Evolutionary conservation across 305 asterid genomes (phyloP), one percentile per base, ranked within the genome.

Genomic region (Fraxinus angustifolia): DNA sequence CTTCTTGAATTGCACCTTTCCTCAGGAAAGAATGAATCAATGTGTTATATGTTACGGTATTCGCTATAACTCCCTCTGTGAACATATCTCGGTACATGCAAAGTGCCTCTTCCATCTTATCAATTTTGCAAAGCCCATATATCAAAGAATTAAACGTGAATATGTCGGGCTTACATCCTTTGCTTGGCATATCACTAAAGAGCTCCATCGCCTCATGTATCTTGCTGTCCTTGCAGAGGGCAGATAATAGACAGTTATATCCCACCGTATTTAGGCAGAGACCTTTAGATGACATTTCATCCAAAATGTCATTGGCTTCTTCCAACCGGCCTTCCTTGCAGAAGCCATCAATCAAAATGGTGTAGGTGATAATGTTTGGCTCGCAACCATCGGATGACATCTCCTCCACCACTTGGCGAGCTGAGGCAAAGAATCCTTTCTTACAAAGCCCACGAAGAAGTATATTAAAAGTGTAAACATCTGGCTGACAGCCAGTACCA

Each of bases 381-480:
- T 28, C 17, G 17, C 35, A 67, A 11, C 73, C 73, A 30, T 11
- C 56, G 3, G 65, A 58, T 45, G 79, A 68, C 91, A 88, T 88
- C 76, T 87, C 89, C 26, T 45, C 75, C 71, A 88, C 35, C 42
- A 65, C 83, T 48, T 85, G 80, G 42, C 56, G 34, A 65, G 91
- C 90, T 26, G 91, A 87, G 23, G 80, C 85, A 76, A 88, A 80
- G 79, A 17, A 67, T 67, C 73, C 73, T 30, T 67, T 67, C 73
- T 67, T 67, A 34, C 73, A 67, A 67, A 23, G 73, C 73, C 73
- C 73, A 67, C 36, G 73, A 26, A 67, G 33, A 67, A 67, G 73
- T 67, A 67, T 67, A 67, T 11, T 67, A 26, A 67, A 67, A 23
- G 73, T 67, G 16, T 67, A 67, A 67, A 67, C 73, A 28, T 67